Evolutionary conservation across 495 filamentous ascomycete species (phyloP).

Genomic region (Talaromyces thailandensis): DNA sequence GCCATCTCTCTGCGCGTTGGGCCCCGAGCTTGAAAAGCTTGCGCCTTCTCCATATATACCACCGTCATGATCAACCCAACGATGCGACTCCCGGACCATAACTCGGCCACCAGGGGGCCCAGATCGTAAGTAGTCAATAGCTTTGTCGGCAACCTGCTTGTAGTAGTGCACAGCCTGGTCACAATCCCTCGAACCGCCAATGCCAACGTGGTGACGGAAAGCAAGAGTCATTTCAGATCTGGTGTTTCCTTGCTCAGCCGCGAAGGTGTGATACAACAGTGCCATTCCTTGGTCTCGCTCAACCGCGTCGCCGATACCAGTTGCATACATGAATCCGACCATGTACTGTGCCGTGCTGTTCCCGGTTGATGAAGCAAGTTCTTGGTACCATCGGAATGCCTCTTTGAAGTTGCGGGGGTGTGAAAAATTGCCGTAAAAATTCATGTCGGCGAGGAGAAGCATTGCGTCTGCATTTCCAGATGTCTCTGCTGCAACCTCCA

Average conservation of each 20-base stretch:
- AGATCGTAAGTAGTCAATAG: slow-evolving; percentile 71
- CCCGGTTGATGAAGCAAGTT: slow-evolving; percentile 66
- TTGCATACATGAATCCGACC: slow-evolving; percentile 94
- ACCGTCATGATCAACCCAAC: slow-evolving; percentile 76
- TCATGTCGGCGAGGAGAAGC: slow-evolving; percentile 86
- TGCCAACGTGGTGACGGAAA: slow-evolving; percentile 76
- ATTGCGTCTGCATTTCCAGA: slow-evolving; percentile 76
- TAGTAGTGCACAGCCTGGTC: slow-evolving; percentile 81
- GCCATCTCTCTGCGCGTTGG: slow-evolving; percentile 64
- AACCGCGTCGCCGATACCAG: slow-evolving; percentile 76
- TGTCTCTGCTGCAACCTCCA: slow-evolving; percentile 65
- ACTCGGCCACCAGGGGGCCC: slow-evolving; percentile 84
- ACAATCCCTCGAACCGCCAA: slow-evolving; percentile 78
- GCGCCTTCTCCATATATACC: slow-evolving; percentile 94
- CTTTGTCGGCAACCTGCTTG: slow-evolving; percentile 89
- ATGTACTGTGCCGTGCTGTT: slow-evolving; percentile 92
- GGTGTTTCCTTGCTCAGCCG: slow-evolving; percentile 74
- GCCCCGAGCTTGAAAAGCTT: slow-evolving; percentile 82
- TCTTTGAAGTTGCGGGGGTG: slow-evolving; percentile 75
- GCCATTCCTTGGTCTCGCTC: slow-evolving; percentile 87
- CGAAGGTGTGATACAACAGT: slow-evolving; percentile 89
- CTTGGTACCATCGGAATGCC: slow-evolving; percentile 74
- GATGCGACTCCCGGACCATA: slow-evolving; percentile 66
- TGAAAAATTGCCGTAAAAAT: slow-evolving; percentile 91
- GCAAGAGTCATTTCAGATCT: slow-evolving; percentile 90